Evolutionary conservation across 495 filamentous ascomycete genomes (phyloP).

Genomic region (Aspergillus bridgeri): DNA sequence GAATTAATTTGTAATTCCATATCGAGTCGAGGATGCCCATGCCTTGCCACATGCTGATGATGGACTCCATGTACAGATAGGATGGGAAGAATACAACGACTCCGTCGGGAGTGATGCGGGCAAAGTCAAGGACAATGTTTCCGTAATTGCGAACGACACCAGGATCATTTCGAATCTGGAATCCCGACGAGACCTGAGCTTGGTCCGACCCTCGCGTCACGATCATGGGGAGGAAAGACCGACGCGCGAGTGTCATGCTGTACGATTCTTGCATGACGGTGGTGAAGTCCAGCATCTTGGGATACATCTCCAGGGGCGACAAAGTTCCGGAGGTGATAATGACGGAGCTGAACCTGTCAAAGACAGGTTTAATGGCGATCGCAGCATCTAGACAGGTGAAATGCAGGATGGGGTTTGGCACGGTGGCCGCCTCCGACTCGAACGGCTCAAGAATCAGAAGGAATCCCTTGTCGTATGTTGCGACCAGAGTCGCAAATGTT

Average conservation of each 20-base stretch:
- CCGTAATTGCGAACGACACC: conserved; percentile 95
- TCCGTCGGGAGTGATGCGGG: conserved; percentile 91
- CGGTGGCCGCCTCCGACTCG: conserved; percentile 91
- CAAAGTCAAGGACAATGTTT: conserved; percentile 85
- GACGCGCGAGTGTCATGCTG: conserved; percentile 91
- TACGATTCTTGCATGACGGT: conserved; percentile 96
- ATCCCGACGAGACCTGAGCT: conserved; percentile 81
- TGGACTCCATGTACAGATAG: conserved; percentile 98
- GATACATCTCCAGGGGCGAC: conserved; percentile 97
- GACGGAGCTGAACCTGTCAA: conserved; percentile 94
- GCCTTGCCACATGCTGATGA: conserved; percentile 98
- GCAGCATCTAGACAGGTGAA: conserved; percentile 97
- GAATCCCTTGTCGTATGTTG: conserved; percentile 97
- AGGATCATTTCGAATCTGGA: conserved; percentile 92
- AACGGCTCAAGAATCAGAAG: conserved; percentile 93
- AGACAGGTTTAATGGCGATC: conserved; percentile 96
- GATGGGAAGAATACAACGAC: conserved; percentile 99
- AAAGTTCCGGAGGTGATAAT: conserved; percentile 98
- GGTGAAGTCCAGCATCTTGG: conserved; percentile 92
- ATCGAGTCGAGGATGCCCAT: conserved; percentile 97
- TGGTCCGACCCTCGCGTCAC: conserved; percentile 95
- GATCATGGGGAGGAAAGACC: conserved; percentile 95
- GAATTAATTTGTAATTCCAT: conserved; percentile 98
- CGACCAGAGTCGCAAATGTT: conserved; percentile 95
- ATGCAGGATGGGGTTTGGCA: conserved; percentile 92